Evolutionary conservation across 192 early-diverging fungal genomes (phyloP).

Genomic region (Allomyces macrogynus): DNA sequence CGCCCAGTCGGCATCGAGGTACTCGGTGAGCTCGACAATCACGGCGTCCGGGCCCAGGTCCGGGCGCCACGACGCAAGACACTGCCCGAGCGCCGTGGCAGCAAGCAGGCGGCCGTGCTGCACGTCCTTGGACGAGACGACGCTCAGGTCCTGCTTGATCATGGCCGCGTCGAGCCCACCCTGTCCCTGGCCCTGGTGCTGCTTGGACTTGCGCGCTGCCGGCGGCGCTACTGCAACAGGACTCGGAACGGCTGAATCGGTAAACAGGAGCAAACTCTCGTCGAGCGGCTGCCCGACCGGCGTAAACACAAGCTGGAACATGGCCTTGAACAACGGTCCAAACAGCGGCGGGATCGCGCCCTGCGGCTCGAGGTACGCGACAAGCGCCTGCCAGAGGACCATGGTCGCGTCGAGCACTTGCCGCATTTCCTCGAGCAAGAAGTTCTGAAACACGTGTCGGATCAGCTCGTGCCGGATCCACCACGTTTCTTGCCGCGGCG

Average conservation of each 20-base stretch:
- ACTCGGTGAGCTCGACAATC: slow-evolving; percentile 24
- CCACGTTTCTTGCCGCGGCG: slow-evolving; percentile 23
- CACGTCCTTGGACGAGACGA: slow-evolving; percentile 54
- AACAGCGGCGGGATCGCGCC: background rate
- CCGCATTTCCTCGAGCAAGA: slow-evolving; percentile 62
- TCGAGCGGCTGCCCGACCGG: slow-evolving; percentile 68
- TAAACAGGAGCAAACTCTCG: slow-evolving; percentile 14
- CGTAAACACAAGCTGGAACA: slow-evolving; percentile 59
- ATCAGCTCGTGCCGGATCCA: slow-evolving; percentile 35
- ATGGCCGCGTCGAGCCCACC: slow-evolving; percentile 79
- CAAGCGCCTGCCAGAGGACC: slow-evolving; percentile 45
- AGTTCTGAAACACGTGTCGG: slow-evolving; percentile 71
- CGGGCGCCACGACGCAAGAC: slow-evolving; percentile 36
- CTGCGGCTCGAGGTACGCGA: slow-evolving; percentile 9
- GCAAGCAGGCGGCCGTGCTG: slow-evolving; percentile 60
- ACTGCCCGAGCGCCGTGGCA: slow-evolving; percentile 54
- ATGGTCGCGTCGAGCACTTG: slow-evolving; percentile 34
- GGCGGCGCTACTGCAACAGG: slow-evolving; percentile 1
- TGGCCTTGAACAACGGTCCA: background rate
- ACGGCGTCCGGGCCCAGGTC: slow-evolving; percentile 12
- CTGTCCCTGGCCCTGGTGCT: slow-evolving; percentile 8
- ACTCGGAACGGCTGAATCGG: slow-evolving; percentile 6
- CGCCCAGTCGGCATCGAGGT: slow-evolving; percentile 49
- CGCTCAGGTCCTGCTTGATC: slow-evolving; percentile 70
- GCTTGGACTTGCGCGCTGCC: slow-evolving; percentile 9